These are phyloP conservation scores for Rosa lucieae DNA, from an alignment of 306 rosid genomes.

Conservation along the genomic window DNA sequence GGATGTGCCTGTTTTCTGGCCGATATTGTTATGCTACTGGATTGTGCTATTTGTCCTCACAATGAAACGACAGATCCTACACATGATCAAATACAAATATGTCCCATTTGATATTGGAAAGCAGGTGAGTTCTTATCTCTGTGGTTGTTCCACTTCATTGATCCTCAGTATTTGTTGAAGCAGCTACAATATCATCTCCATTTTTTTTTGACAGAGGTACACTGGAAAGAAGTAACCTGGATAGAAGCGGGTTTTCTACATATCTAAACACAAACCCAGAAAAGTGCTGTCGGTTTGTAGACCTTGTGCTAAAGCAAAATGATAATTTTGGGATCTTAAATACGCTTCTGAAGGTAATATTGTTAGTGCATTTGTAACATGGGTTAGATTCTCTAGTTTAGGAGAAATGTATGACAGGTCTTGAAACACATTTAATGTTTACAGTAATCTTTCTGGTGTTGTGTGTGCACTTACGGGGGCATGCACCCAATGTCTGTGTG, in stretches of 20 bases:
- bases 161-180: background rate
- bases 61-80: slow-evolving; percentile 75
- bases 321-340: background rate
- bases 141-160: background rate
- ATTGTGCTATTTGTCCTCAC: slow-evolving; percentile 65
- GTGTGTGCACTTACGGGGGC: background rate
- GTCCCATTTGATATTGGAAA: slow-evolving; percentile 63
- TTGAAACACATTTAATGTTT: slow-evolving; percentile 8
- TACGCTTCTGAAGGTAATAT: slow-evolving; percentile 4
- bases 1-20: slow-evolving; percentile 78
- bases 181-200: background rate
- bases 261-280: background rate
- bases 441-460: background rate
- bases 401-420: slow-evolving; percentile 7
- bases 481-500: background rate
- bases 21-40: slow-evolving; percentile 69
- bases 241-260: background rate
- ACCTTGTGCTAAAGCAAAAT: background rate
- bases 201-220: slow-evolving; percentile 18
- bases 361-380: slow-evolving; percentile 1
- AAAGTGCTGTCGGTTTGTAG: background rate
- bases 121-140: slow-evolving; percentile 37
- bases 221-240: slow-evolving; percentile 14
- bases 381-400: slow-evolving; percentile 19
- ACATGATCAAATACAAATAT: slow-evolving; percentile 69